These are phyloP conservation scores for Xylaria scruposa DNA, from an alignment of 495 filamentous ascomycete genomes.

Conservation along the genomic window DNA sequence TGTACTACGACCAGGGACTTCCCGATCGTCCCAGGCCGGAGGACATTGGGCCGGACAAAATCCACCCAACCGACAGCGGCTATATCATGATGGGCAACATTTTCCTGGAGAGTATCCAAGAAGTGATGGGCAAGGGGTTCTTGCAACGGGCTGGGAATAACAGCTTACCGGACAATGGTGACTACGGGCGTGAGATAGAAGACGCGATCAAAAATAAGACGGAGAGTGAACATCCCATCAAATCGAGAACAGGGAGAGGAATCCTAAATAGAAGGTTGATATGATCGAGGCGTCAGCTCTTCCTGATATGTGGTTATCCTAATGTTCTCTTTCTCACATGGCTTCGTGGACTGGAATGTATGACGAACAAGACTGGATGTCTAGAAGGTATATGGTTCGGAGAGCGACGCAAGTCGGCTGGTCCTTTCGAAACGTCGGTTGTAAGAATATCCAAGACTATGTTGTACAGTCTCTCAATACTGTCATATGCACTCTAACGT, in stretches of 20 bases:
- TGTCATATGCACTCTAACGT: neutral
- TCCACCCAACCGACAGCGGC: slow-evolving; percentile 52
- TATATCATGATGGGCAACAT: slow-evolving; percentile 56
- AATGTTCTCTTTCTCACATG: neutral
- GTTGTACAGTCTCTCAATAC: neutral
- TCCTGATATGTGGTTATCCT: neutral
- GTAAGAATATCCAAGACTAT: neutral
- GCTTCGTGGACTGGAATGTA: neutral
- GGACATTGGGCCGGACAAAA: slow-evolving; percentile 35
- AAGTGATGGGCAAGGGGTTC: slow-evolving; percentile 44
- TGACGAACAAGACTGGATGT: neutral
- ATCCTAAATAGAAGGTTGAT: too few species aligned
- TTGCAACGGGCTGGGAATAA: slow-evolving; percentile 40
- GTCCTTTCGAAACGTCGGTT: neutral
- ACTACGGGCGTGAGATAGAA: slow-evolving; percentile 34
- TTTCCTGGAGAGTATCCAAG: slow-evolving; percentile 47
- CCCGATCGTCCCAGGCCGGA: slow-evolving; percentile 38
- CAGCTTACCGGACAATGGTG: slow-evolving; percentile 40
- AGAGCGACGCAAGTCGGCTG: neutral
- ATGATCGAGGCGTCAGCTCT: neutral
- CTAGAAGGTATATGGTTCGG: neutral
- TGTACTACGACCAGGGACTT: slow-evolving; percentile 35
- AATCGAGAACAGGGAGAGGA: neutral
- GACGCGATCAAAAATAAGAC: slow-evolving; percentile 34
- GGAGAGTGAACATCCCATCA: slow-evolving; percentile 35